Evolutionary conservation across 768 basidiomycete genomes (phyloP).

Genomic region (Lactarius vividus): DNA sequence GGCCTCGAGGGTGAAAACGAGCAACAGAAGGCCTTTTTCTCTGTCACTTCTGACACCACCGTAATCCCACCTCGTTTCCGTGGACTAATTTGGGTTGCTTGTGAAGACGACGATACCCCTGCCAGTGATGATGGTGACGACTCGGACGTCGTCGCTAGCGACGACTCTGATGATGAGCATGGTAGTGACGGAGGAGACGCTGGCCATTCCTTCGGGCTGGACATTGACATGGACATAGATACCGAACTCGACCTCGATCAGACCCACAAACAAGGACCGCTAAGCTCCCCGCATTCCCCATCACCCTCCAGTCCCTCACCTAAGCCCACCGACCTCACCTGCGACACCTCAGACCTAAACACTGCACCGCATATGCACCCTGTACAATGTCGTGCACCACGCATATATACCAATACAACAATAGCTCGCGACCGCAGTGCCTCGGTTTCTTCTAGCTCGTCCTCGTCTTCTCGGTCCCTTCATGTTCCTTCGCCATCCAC

Average conservation of each 20-base stretch:
- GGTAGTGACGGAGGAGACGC: slow-evolving; percentile 28
- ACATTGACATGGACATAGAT: slow-evolving; percentile 36
- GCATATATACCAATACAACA: slow-evolving; percentile 27
- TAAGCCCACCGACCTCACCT: slow-evolving; percentile 9
- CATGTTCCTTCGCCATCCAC: slow-evolving; percentile 24
- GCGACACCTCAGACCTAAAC: slow-evolving; percentile 26
- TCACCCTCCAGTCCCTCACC: not conserved
- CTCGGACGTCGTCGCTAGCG: slow-evolving; percentile 32
- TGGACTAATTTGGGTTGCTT: slow-evolving; percentile 83
- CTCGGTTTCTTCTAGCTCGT: slow-evolving; percentile 34
- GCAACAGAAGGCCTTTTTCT: slow-evolving; percentile 81
- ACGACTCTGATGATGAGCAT: slow-evolving; percentile 29
- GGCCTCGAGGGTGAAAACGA: slow-evolving; percentile 80
- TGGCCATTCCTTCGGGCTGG: slow-evolving; percentile 33
- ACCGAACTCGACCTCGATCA: slow-evolving; percentile 30
- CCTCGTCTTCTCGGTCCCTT: slow-evolving; percentile 30
- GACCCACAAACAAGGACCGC: slow-evolving; percentile 11
- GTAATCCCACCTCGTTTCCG: slow-evolving; percentile 42
- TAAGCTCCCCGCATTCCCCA: slow-evolving; percentile 5
- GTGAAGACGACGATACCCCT: slow-evolving; percentile 57
- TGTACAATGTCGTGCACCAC: slow-evolving; percentile 30
- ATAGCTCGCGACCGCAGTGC: slow-evolving; percentile 34
- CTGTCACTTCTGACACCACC: slow-evolving; percentile 34
- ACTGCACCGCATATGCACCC: slow-evolving; percentile 50
- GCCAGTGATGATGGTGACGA: slow-evolving; percentile 34